phyloP scores from a whole-genome alignment of 176 grass and related monocot genomes.

The Zea mays region DNA sequence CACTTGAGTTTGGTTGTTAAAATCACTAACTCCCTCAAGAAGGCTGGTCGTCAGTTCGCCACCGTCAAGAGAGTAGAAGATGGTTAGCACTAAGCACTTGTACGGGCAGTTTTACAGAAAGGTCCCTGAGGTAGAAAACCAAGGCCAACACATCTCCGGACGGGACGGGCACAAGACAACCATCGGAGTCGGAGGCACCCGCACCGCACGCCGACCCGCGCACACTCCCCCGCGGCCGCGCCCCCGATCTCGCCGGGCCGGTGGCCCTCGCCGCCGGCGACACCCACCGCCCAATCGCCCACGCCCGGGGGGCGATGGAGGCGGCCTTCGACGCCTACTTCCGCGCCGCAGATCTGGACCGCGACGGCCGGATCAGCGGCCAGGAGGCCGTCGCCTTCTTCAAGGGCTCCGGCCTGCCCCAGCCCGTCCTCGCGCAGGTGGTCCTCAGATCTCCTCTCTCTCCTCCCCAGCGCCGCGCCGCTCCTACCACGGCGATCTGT shows the following conservation, averaged over 20 bases:
- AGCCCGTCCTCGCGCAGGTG: slow-evolving; percentile 88
- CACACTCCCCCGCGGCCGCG: not conserved
- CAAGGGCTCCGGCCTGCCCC: slow-evolving; percentile 83
- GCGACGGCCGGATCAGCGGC: slow-evolving; percentile 94
- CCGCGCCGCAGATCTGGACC: slow-evolving; percentile 84
- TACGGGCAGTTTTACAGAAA: not conserved
- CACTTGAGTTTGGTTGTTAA: not conserved
- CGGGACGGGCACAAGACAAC: not conserved
- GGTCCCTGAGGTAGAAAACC: not conserved
- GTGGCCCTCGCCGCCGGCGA: slow-evolving; percentile 27
- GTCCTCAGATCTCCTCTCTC: slow-evolving; percentile 22
- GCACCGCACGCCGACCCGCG: slow-evolving; percentile 10
- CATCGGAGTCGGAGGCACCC: not conserved
- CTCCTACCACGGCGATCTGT: slow-evolving; percentile 1
- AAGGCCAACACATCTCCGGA: slow-evolving; percentile 25
- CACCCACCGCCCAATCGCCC: not conserved
- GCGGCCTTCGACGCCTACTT: slow-evolving; percentile 92
- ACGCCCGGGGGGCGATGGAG: slow-evolving; percentile 34
- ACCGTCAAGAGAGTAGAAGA: no score
- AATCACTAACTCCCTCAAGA: not conserved
- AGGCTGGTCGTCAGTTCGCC: no score
- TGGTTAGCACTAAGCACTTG: not conserved
- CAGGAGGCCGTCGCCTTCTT: slow-evolving; percentile 91
- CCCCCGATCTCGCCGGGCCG: slow-evolving; percentile 43
- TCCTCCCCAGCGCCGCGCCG: not conserved